Evolutionary conservation across 257 asterid genomes (phyloP).

Genomic region (Scutellaria minor): DNA sequence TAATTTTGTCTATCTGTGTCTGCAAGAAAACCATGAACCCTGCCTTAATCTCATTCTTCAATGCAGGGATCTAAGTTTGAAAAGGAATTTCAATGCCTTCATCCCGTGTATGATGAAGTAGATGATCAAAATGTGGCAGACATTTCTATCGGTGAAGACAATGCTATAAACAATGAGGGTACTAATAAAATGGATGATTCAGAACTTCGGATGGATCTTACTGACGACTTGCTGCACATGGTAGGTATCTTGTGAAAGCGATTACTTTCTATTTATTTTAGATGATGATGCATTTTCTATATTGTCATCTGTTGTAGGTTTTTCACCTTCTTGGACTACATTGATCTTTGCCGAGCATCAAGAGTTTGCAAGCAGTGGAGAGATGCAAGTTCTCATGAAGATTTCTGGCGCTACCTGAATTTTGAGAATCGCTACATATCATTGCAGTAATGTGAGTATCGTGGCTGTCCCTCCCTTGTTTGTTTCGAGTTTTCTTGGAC

Average conservation of each 20-base stretch:
- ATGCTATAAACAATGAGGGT: conserved; percentile 43
- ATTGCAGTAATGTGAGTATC: too few relatives aligned
- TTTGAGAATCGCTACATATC: too few relatives aligned
- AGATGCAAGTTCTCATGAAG: too few relatives aligned
- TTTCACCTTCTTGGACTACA: conserved; percentile 82
- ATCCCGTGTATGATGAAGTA: conserved; percentile 39
- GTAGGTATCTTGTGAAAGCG: conserved; percentile 41
- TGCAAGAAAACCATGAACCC: conserved; percentile 8
- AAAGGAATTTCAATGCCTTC: conserved; percentile 43
- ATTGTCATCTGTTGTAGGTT: conserved; percentile 55
- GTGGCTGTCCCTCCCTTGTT: too few relatives aligned
- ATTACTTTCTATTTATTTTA: neutral
- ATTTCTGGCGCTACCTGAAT: too few relatives aligned
- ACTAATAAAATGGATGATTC: conserved; percentile 50
- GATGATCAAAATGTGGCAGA: conserved; percentile 44
- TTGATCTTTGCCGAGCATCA: conserved; percentile 72
- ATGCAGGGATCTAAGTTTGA: conserved; percentile 68
- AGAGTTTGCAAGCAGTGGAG: too few relatives aligned
- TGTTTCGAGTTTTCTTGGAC: too few relatives aligned
- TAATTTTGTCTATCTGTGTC: neutral
- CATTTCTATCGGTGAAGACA: conserved; percentile 38
- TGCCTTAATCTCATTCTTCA: conserved; percentile 23
- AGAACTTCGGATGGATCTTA: conserved; percentile 90
- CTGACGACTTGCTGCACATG: conserved; percentile 96
- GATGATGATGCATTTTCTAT: conserved; percentile 9